Conservation (phyloP, 306 rosid species). For the Trifolium pratense region DNA sequence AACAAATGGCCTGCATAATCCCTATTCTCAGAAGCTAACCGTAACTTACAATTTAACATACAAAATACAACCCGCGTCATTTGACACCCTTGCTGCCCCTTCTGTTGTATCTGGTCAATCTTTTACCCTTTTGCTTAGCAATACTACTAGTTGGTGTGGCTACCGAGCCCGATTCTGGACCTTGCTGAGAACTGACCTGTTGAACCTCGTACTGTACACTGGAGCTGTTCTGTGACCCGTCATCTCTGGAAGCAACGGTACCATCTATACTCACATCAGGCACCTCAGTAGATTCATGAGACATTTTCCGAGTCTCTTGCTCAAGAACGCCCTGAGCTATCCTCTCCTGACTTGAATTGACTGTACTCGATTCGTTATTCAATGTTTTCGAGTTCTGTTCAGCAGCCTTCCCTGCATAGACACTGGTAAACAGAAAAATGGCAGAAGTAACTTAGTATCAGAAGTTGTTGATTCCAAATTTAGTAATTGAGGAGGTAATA, state of each 20-base stretch:
- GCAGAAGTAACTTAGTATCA: conserved; percentile 9
- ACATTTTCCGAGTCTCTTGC: conserved; percentile 51
- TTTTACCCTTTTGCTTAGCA: conserved; percentile 54
- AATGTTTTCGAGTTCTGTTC: conserved; percentile 45
- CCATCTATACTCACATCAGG: conserved; percentile 46
- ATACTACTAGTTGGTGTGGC: conserved; percentile 36
- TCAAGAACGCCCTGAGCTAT: conserved; percentile 39
- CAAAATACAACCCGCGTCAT: conserved; percentile 45
- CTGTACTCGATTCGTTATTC: conserved; percentile 40
- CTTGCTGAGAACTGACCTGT: conserved; percentile 50
- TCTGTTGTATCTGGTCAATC: conserved; percentile 57
- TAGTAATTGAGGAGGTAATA: conserved; percentile 21
- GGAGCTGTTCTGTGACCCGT: conserved; percentile 64
- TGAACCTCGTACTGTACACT: conserved; percentile 51
- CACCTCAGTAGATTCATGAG: conserved; percentile 56
- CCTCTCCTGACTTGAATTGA: conserved; percentile 45
- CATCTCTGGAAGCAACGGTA: conserved; percentile 40
- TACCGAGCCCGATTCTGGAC: conserved; percentile 39
- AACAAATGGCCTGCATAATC: conserved; percentile 51
- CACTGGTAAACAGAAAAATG: conserved; percentile 56
- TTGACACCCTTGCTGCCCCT: conserved; percentile 53
- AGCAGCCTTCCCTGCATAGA: conserved; percentile 40
- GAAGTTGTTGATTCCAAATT: conserved; percentile 23
- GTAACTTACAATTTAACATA: conserved; percentile 48
- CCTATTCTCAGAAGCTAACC: conserved; percentile 49